Conservation (phyloP, 2,329 filamentous ascomycete species). For the Paracorniculantispora psalliotae region DNA sequence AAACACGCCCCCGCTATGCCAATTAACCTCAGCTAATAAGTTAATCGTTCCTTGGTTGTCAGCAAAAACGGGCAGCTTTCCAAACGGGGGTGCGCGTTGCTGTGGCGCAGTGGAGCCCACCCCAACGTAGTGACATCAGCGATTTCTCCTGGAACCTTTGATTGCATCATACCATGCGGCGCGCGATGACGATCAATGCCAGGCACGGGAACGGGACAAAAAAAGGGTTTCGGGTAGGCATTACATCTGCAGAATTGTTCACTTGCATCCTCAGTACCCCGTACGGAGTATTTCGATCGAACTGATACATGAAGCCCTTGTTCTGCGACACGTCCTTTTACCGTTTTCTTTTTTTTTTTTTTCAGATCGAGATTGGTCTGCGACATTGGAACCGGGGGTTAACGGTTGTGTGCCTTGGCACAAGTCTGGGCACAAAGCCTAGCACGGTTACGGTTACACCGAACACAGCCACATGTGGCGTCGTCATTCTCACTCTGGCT, state of each 20-base stretch:
- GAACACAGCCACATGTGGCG: conserved; percentile 8
- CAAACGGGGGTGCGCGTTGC: neutral
- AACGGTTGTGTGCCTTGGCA: neutral
- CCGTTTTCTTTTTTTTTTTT: neutral
- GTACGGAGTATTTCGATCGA: neutral
- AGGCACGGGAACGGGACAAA: neutral
- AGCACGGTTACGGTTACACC: no score
- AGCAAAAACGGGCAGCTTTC: neutral
- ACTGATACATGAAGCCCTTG: neutral
- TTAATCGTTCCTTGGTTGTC: neutral
- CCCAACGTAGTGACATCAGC: conserved; percentile 5
- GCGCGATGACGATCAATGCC: neutral
- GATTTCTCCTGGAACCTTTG: neutral
- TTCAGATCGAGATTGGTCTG: conserved; percentile 5
- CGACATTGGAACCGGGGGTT: neutral
- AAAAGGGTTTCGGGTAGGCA: neutral
- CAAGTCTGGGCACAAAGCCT: no score
- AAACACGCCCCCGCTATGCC: no score
- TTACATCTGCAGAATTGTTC: neutral
- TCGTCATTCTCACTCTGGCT: neutral
- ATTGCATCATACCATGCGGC: conserved; percentile 1
- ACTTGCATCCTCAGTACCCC: neutral
- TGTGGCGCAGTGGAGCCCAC: conserved; percentile 1
- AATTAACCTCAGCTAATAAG: neutral
- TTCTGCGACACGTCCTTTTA: neutral